phyloP scores from a whole-genome alignment of 768 basidiomycete genomes.

The Grammothele lineata region DNA sequence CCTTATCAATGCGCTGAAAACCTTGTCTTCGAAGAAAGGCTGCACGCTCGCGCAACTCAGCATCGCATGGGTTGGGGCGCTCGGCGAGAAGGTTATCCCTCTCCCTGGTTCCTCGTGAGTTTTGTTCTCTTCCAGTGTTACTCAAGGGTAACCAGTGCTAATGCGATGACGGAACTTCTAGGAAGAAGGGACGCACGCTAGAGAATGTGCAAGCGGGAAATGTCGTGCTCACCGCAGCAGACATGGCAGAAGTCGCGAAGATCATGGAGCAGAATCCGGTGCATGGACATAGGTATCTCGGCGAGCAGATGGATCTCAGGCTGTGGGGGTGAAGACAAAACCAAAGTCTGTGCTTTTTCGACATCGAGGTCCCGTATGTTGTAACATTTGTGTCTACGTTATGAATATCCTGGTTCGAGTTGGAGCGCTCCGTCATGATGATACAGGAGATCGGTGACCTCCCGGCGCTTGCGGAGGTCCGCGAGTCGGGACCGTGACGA shows the following conservation, averaged over 20 bases:
- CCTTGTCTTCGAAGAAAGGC: conserved; percentile 36
- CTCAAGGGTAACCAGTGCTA: too few species aligned
- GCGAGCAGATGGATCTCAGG: conserved; percentile 6
- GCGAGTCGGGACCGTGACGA: too few species aligned
- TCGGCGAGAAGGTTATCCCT: conserved; percentile 37
- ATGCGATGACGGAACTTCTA: too few species aligned
- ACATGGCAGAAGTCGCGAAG: conserved; percentile 34
- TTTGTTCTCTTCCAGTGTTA: conserved; percentile 26
- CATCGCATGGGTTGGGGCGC: conserved; percentile 34
- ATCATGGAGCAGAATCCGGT: conserved; percentile 31
- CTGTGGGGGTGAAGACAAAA: conserved; percentile 35
- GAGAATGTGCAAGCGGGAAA: conserved; percentile 39
- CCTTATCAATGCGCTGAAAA: conserved; percentile 35
- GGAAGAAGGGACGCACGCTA: conserved; percentile 35
- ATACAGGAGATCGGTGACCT: too few species aligned
- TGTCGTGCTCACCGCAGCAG: conserved; percentile 28
- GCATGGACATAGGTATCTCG: conserved; percentile 34
- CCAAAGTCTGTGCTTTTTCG: too few species aligned
- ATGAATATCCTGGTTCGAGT: too few species aligned
- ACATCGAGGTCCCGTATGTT: too few species aligned
- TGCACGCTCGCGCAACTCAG: conserved; percentile 35
- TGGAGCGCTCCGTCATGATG: too few species aligned
- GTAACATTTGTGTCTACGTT: too few species aligned
- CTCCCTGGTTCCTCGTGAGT: conserved; percentile 42
- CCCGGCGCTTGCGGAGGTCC: too few species aligned